Base-by-base conservation (phyloP, 2,329 filamentous ascomycete species). In the Nigrospora sphaerica region DNA sequence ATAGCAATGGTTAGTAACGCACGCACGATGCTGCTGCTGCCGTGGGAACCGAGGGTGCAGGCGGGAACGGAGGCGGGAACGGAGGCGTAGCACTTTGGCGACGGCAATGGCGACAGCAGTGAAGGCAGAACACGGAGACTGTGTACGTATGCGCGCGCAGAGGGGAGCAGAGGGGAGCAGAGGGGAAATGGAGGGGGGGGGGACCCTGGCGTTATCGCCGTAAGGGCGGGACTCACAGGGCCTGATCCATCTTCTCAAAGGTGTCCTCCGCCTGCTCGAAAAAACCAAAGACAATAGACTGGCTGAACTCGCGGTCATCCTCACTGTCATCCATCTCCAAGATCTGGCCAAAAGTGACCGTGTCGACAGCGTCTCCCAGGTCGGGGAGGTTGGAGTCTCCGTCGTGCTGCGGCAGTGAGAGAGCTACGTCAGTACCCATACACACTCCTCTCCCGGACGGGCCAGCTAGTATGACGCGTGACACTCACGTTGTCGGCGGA, bases 261-360 rank as follows among this genome's bases (percentile, higher is more conserved):
- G 92, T 97, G 55, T 80, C 77, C 55, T 90, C 80, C 34, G 90
- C 92, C 70, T 98, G 93, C 16, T 89, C 83, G 57, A 97, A 95
- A 73, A 95, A 98, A 51, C 89, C 88, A 62, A 82, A 85, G 42
- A 97, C 91, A 54, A 98, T 91, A 50, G 86, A 85, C 58, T 76
- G 80, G 70, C 87, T 95, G 74, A 97, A 97, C 42, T 95, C 89
- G 57, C 83, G 78, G 53, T 92, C 86, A 12, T 83, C 80, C 55
- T 88, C 85, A 53, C 88, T 86, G 53, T 97, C 93, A 65, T 98
- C 93, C 92, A 98, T 96, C 68, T 97, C 93, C 52, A 97, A 80
- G 64, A 98, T 97, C 73, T 97, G 93, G 58, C 85, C 83, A 60
- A 98, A 98, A 47, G 90, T 95, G 46, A 68, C 64, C 50, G 74